Evolutionary conservation across 805 yeast species (phyloP), one percentile per base, ranked within the genome.

Genomic region (Kregervanrija fluxuum): DNA sequence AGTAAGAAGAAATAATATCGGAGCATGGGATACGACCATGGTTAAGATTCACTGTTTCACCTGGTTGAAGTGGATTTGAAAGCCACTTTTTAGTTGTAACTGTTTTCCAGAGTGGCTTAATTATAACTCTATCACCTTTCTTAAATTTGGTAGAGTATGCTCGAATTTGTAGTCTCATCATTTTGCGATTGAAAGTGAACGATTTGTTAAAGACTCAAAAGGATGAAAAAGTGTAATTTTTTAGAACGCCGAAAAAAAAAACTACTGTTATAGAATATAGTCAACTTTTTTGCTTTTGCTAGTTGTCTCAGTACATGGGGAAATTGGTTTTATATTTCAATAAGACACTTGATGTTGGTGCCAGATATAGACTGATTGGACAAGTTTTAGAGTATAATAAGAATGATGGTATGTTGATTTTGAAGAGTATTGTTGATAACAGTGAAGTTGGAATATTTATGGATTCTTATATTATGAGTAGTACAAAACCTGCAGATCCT

Each of bases 1-100:
- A 65, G n/a, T 53, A 48, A 5, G 60, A 39, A 2, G 70, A 74
- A 11, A 74, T 53, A 12, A 74, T 56, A 15, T 62, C 66, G 8
- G 62, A 61, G 51, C 72, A 77, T 4, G 44, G 42, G 40, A 71
- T 54, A 12, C 35, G 45, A 2, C 67, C 65, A 16, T 56, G 54
- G 31, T 56, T 54, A 3, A 58, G 47, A 13, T 56, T 53, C 28
- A 55, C 47, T 2, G 22, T 43, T 8, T 44, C 35, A 5, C 56
- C 61, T 6, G 48, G 48, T 13, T 45, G 37, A 32, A 68, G 46
- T 6, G 66, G 64, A 33, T 57, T 56, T 3, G 69, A 57, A 3
- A 64, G 48, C 59, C 65, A 64, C 15, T 51, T 53, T 28, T 53
- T 53, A 12, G 41, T 41, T 1, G 49, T 37, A 11, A 56, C 55